These are phyloP conservation scores for Helenozyma rhizophorensis DNA, from an alignment of 805 yeast genomes.

Conservation along the genomic window DNA sequence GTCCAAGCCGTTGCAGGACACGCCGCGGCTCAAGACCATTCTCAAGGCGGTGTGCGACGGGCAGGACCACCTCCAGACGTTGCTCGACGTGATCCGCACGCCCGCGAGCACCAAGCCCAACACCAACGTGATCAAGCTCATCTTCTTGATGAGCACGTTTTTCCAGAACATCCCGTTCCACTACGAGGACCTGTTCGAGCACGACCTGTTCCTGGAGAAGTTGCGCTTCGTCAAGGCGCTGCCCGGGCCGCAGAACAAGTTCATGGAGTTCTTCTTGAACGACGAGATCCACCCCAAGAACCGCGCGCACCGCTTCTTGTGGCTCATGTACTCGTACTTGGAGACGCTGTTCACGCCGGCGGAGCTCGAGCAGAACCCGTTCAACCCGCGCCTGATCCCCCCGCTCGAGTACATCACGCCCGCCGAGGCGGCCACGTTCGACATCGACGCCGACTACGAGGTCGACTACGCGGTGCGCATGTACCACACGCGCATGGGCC, in stretches of 20 bases:
- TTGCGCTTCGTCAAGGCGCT: constrained; percentile 5
- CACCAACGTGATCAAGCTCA: constrained; percentile 60
- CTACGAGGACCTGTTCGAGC: constrained; percentile 13
- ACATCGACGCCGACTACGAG: constrained; percentile 47
- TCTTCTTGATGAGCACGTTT: constrained; percentile 69
- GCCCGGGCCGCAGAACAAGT: constrained; percentile 31
- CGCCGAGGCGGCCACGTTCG: constrained; percentile 27
- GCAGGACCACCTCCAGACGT: constrained; percentile 44
- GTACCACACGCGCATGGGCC: constrained; percentile 40
- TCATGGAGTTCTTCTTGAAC: constrained; percentile 72
- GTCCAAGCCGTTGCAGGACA: constrained; percentile 81
- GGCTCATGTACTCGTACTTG: constrained; percentile 76
- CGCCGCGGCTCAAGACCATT: constrained; percentile 88
- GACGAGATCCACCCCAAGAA: constrained; percentile 55
- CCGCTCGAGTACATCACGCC: constrained; percentile 25
- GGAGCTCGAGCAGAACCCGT: constrained; percentile 55
- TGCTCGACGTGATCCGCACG: constrained; percentile 41
- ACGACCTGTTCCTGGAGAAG: constrained; percentile 5
- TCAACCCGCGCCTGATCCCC: constrained; percentile 42
- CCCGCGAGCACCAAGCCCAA: constrained; percentile 43
- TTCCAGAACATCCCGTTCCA: constrained; percentile 47
- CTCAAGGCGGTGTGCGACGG: constrained; percentile 83
- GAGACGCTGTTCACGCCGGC: constrained; percentile 64
- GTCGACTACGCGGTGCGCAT: constrained; percentile 44
- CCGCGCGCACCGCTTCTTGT: constrained; percentile 70